A percentile compares a stretch with the other conserved stretches of the same genome.
phyloP scores from a whole-genome alignment of 2,329 filamentous ascomycete genomes.

The Fusarium sp. region DNA sequence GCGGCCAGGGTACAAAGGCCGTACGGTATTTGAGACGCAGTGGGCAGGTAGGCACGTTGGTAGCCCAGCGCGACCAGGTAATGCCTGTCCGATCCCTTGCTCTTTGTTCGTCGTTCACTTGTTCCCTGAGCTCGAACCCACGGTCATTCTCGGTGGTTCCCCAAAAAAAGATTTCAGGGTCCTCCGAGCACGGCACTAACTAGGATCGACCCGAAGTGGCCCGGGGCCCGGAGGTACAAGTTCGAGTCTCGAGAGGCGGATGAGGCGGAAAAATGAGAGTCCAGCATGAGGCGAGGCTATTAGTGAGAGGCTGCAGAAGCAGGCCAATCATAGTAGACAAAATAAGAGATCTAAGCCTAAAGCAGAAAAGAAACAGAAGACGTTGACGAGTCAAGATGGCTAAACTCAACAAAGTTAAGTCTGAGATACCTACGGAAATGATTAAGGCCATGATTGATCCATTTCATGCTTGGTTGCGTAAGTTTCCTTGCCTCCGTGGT shows the following conservation, averaged over 20 bases:
- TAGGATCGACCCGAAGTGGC: slow-evolving; percentile 43
- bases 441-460: slow-evolving; percentile 30
- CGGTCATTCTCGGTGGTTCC: slow-evolving; percentile 30
- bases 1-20: slow-evolving; percentile 10
- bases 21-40: slow-evolving; percentile 18
- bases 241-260: slow-evolving; percentile 31
- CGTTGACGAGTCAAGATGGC: slow-evolving; percentile 39
- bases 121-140: slow-evolving; percentile 23
- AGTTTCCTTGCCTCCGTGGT: slow-evolving; percentile 25
- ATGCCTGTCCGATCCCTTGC: slow-evolving; percentile 28
- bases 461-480: slow-evolving; percentile 25
- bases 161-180: slow-evolving; percentile 49
- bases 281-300: slow-evolving; percentile 42
- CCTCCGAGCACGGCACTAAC: slow-evolving; percentile 37
- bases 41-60: slow-evolving; percentile 3
- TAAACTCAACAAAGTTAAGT: slow-evolving; percentile 34
- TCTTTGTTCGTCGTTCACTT: not conserved
- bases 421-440: not conserved
- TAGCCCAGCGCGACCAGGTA: slow-evolving; percentile 4
- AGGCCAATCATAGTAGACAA: slow-evolving; percentile 9
- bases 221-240: slow-evolving; percentile 34
- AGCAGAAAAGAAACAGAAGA: slow-evolving; percentile 45
- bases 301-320: slow-evolving; percentile 28
- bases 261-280: slow-evolving; percentile 45
- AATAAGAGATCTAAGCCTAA: slow-evolving; percentile 26